Base-by-base conservation (phyloP, 1,284 basidiomycete genomes). In the Ganoderma sinense region DNA sequence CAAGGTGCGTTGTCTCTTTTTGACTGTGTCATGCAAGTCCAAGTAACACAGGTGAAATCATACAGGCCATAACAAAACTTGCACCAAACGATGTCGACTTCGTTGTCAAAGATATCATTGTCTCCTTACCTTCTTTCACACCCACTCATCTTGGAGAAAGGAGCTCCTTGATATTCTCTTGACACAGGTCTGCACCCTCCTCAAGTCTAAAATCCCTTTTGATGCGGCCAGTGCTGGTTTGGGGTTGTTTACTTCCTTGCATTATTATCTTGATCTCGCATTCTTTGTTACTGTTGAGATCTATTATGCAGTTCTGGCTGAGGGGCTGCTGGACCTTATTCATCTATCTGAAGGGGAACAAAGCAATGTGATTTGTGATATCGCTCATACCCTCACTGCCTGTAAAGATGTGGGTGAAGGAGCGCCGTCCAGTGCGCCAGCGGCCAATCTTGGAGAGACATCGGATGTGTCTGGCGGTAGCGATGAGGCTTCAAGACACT, bases 61-160 rank as follows among this genome's bases (percentile, higher is more conserved):
- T 26, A 40, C 69, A 91, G 90, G 86, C 86, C 20, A 81, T 91
- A 31, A 79, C 84, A 6, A 87, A 84, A 75, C 76, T 89, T 61
- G 74, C 78, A 29, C 71, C 79, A 7, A 64, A 71, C 29, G 86
- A 89, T 65, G 79, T 84, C 43, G 82, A 85, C 51, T 79, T 81
- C 41, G 85, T 91, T 65, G 82, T 89, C 40, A 86, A 85, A 70
- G 84, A 89, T 55, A 81, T 92, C 43, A 81, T 92, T 5, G 65
- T 86, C 20, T 80, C 82, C 33, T 77, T 91, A 45, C 83, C 85
- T 4, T 84, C 85, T 7, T 89, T 84, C 78, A 80, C 70, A 62
- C 71, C 4, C 76, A 74, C 43, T 82, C 82, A 16, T 65, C 78
- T 31, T 82, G 82, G 33, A 85, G 86, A 45, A 78, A 81, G 67